Conservation (phyloP, 305 asterid species). For the Andrographis paniculata region DNA sequence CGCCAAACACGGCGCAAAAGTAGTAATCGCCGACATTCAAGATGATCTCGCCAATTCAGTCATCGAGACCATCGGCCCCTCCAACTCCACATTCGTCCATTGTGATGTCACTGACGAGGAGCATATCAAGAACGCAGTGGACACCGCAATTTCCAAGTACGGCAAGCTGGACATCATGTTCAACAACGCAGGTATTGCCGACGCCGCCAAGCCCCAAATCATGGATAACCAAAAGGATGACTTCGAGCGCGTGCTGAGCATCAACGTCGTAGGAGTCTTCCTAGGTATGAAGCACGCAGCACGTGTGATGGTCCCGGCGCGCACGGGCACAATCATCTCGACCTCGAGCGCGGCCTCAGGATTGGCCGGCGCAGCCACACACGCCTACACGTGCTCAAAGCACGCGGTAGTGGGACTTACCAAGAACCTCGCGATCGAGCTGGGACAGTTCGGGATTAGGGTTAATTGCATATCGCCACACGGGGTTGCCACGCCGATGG, state of each 20-base stretch:
- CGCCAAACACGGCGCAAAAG: conserved; percentile 35
- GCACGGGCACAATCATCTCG: not conserved
- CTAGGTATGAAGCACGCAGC: not conserved
- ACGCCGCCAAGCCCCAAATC: conserved; percentile 9
- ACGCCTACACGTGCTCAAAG: no score
- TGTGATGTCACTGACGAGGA: conserved; percentile 34
- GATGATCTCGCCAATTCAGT: conserved; percentile 17
- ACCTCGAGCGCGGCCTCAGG: no score
- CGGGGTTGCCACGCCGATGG: no score
- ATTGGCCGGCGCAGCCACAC: no score
- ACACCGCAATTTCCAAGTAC: conserved; percentile 16
- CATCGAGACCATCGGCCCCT: conserved; percentile 13
- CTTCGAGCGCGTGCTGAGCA: not conserved
- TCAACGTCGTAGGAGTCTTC: not conserved
- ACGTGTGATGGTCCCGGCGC: not conserved
- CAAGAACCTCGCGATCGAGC: no score
- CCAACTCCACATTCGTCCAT: conserved; percentile 22
- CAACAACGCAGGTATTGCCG: conserved; percentile 28
- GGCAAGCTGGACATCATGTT: conserved; percentile 38
- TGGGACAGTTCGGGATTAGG: no score
- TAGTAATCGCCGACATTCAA: conserved; percentile 24
- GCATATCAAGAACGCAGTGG: conserved; percentile 23
- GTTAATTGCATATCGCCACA: no score
- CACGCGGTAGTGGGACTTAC: no score
- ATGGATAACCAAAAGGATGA: not conserved